Conservation (phyloP, 1,139 yeast species). For the Pichia sp. region DNA sequence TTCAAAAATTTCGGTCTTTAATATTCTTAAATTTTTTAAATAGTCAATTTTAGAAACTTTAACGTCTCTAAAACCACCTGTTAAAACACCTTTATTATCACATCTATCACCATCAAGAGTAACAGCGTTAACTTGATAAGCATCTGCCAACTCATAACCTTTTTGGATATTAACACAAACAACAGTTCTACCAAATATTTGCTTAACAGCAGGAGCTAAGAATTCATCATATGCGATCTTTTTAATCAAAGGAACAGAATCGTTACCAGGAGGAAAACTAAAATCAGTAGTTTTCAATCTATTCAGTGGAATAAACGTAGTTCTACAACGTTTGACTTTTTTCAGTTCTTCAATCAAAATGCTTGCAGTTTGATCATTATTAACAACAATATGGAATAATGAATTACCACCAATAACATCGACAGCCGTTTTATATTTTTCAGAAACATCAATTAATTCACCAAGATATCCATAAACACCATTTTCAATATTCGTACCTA, state of each 20-base stretch:
- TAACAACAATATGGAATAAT: conserved; percentile 84
- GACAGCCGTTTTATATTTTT: conserved; percentile 77
- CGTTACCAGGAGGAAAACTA: conserved; percentile 50
- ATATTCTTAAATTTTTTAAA: conserved; percentile 47
- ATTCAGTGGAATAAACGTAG: conserved; percentile 85
- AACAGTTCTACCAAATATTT: conserved; percentile 75
- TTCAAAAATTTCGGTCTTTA: conserved; percentile 38
- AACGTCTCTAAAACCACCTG: conserved; percentile 84
- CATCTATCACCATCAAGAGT: conserved; percentile 91
- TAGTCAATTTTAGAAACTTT: conserved; percentile 67
- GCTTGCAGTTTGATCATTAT: conserved; percentile 79
- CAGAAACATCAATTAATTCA: conserved; percentile 73
- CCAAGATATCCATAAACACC: conserved; percentile 78
- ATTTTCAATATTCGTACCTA: conserved; percentile 43
- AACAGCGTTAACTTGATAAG: conserved; percentile 63
- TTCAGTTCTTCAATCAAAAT: conserved; percentile 68
- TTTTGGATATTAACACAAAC: conserved; percentile 65
- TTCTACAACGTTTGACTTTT: conserved; percentile 72
- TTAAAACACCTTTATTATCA: conserved; percentile 73
- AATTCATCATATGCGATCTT: conserved; percentile 57
- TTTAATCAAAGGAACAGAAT: conserved; percentile 68
- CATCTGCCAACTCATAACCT: conserved; percentile 65
- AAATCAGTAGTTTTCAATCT: conserved; percentile 43
- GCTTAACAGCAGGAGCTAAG: conserved; percentile 61
- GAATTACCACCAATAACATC: conserved; percentile 88